A percentile compares a stretch with the other conserved stretches of the same genome.
phyloP scores from a whole-genome alignment of 208 protist species.

The Phytomonas francai region DNA sequence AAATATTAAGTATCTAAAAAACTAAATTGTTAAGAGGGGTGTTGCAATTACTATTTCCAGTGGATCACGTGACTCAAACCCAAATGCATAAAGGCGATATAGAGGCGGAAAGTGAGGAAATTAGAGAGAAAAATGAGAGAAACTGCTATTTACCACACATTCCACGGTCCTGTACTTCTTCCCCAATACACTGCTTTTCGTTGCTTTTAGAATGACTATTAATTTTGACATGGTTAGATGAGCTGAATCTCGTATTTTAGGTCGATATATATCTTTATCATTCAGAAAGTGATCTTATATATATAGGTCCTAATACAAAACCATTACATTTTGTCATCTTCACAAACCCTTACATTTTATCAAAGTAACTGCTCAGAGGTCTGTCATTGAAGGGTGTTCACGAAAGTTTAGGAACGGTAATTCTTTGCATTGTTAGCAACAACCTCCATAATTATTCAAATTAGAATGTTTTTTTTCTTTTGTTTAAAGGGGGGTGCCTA shows the following conservation, averaged over 20 bases:
- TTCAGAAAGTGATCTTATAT: neutral
- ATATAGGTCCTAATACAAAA: neutral
- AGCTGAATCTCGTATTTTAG: neutral
- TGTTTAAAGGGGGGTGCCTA: neutral
- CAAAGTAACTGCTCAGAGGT: neutral
- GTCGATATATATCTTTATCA: neutral
- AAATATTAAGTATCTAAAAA: no score
- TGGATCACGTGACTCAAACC: neutral
- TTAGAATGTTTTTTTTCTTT: no score
- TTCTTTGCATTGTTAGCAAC: neutral
- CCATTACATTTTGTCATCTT: neutral
- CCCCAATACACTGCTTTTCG: neutral
- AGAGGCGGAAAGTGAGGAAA: neutral
- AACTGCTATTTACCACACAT: neutral
- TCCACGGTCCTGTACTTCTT: neutral
- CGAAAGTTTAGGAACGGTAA: neutral
- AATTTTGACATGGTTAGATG: neutral
- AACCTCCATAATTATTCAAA: neutral
- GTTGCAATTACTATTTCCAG: no score
- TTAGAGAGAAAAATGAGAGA: neutral
- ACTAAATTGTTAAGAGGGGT: no score
- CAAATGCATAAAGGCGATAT: neutral
- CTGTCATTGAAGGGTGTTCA: neutral
- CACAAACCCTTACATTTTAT: neutral
- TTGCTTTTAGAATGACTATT: neutral